Evolutionary conservation across 352 stramenopile genomes (phyloP).

Genomic region (Halophytophthora polymorphica): DNA sequence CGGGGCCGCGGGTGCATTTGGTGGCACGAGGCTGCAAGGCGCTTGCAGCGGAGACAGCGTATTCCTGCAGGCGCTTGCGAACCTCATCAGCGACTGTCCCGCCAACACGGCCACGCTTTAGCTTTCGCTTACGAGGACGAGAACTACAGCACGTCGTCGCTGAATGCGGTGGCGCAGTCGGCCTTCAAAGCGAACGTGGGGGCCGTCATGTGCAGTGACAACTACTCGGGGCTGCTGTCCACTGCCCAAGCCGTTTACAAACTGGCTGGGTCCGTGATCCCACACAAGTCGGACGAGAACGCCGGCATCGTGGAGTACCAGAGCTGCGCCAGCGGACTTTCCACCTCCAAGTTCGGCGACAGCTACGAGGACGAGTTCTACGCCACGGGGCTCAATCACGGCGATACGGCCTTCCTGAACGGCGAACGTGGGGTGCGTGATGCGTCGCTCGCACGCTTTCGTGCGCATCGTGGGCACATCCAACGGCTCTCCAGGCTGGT

Average conservation of each 20-base stretch:
- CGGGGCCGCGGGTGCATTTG: no score
- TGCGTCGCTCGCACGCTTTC: no score
- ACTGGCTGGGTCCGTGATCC: conserved; percentile 5
- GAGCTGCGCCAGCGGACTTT: conserved; percentile 23
- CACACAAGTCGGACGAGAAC: conserved; percentile 13
- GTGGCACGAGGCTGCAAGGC: no score
- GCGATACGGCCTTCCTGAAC: conserved; percentile 34
- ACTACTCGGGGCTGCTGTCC: conserved; percentile 16
- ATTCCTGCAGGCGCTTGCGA: conserved; percentile 7
- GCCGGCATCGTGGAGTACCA: conserved; percentile 25
- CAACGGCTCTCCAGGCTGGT: no score
- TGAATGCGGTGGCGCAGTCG: conserved; percentile 8
- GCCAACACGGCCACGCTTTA: conserved; percentile 8
- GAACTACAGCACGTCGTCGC: conserved; percentile 4
- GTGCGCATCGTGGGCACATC: no score
- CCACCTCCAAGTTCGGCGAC: conserved; percentile 15
- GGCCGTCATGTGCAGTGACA: conserved; percentile 20
- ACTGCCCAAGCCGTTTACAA: conserved; percentile 5
- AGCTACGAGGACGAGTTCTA: conserved; percentile 32
- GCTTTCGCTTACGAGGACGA: conserved; percentile 18
- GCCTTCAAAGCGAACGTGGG: conserved; percentile 13
- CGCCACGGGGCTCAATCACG: conserved; percentile 37
- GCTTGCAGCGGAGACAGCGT: conserved; percentile 6
- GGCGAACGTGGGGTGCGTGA: no score
- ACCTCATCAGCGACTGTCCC: conserved; percentile 16